These are phyloP conservation scores for Thelephora terrestris DNA, from an alignment of 1,284 basidiomycete genomes.

Conservation along the genomic window DNA sequence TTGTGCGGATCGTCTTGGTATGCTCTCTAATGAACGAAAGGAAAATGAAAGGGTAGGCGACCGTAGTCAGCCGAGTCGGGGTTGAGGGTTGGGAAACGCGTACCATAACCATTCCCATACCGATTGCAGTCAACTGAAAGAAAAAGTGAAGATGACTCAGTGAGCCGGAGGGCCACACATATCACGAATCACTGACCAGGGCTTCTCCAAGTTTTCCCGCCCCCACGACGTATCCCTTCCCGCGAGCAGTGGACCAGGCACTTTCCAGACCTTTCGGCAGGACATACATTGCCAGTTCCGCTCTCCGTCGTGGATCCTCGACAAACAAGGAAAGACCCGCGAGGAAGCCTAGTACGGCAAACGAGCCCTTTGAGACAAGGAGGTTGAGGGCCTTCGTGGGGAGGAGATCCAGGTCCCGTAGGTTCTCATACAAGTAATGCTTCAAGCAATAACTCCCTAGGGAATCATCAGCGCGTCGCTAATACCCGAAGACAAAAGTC, in stretches of 20 bases:
- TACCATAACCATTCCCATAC: constrained; percentile 91
- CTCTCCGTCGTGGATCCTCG: constrained; percentile 75
- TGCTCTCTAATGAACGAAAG: constrained; percentile 26
- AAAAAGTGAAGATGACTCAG: not conserved
- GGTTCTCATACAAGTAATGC: constrained; percentile 42
- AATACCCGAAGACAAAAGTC: not conserved
- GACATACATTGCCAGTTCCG: constrained; percentile 91
- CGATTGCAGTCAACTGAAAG: constrained; percentile 49
- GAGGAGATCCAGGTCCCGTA: constrained; percentile 24
- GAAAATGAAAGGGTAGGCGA: not conserved
- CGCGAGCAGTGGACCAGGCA: constrained; percentile 73
- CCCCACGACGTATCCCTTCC: constrained; percentile 69
- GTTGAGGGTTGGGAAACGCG: constrained; percentile 12
- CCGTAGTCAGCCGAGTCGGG: not conserved
- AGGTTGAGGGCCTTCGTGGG: constrained; percentile 41
- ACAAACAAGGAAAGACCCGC: constrained; percentile 77
- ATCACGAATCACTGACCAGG: constrained; percentile 33
- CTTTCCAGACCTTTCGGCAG: constrained; percentile 88
- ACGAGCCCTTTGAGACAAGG: constrained; percentile 60
- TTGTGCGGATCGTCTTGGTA: constrained; percentile 83
- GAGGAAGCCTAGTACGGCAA: constrained; percentile 69
- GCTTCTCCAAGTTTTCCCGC: constrained; percentile 63
- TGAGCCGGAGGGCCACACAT: not conserved
- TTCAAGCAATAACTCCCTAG: constrained; percentile 70
- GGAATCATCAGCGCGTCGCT: constrained; percentile 1